Percentiles rank a stretch among this genome's conserved stretches.
Evolutionary conservation across 129 eudicot species (phyloP).

Genomic region (Tanacetum coccineum): DNA sequence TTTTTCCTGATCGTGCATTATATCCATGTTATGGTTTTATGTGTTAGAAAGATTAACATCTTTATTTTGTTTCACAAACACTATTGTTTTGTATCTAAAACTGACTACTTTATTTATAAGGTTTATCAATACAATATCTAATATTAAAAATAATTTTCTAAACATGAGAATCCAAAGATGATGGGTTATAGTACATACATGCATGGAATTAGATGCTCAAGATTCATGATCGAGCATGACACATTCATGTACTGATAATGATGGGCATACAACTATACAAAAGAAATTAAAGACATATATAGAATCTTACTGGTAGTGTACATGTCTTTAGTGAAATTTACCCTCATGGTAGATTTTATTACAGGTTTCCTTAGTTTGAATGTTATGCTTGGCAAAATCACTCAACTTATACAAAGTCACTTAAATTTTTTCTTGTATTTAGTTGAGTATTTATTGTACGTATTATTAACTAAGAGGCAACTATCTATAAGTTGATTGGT

Average conservation of each 20-base stretch:
- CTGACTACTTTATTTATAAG: neutral
- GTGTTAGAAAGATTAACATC: too few species aligned
- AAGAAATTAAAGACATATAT: constrained; percentile 4
- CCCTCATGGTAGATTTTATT: neutral
- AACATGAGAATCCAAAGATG: constrained; percentile 16
- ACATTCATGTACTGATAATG: constrained; percentile 29
- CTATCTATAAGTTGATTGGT: too few species aligned
- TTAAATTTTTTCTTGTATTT: too few species aligned
- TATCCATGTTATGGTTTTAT: too few species aligned
- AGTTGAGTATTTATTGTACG: too few species aligned
- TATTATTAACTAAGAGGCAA: too few species aligned
- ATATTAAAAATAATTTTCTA: neutral
- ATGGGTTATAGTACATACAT: constrained; percentile 1
- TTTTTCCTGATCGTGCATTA: too few species aligned
- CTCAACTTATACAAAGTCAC: too few species aligned
- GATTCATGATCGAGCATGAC: constrained; percentile 17
- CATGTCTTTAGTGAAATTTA: constrained; percentile 6
- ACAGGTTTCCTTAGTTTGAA: neutral
- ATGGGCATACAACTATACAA: constrained; percentile 18
- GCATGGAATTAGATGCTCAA: constrained; percentile 18
- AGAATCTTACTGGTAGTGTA: constrained; percentile 18
- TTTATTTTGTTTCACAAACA: too few species aligned
- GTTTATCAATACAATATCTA: too few species aligned
- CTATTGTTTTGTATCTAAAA: too few species aligned
- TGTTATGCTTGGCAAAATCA: neutral